Conservation (phyloP, 441 rosid species). For the Macaranga tanarius region DNA sequence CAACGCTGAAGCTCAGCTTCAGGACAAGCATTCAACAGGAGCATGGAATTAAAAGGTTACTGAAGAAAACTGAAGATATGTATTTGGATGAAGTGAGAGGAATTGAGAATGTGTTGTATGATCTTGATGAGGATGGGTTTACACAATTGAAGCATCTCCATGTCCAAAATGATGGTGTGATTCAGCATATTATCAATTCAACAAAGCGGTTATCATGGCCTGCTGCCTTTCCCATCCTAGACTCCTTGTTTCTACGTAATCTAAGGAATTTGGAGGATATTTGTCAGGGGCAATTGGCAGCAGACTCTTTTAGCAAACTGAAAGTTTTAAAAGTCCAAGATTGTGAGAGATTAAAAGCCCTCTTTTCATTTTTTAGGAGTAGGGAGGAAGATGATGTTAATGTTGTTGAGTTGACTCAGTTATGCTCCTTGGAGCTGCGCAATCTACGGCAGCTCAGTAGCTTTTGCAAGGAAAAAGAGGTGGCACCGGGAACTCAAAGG, state of each 20-base stretch:
- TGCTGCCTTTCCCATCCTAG: neutral
- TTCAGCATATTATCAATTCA: neutral
- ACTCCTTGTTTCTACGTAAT: neutral
- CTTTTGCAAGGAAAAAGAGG: neutral
- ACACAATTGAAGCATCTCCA: neutral
- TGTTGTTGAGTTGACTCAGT: slow-evolving; percentile 3
- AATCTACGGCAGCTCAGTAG: neutral
- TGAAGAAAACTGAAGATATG: too few relatives aligned
- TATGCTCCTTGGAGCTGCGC: neutral
- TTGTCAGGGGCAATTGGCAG: too few relatives aligned
- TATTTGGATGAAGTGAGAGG: too few relatives aligned
- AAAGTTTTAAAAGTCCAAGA: neutral
- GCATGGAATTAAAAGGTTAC: too few relatives aligned
- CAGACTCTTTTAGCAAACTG: slow-evolving; percentile 14
- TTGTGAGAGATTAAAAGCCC: neutral
- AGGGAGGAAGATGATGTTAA: too few relatives aligned
- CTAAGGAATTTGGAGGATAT: neutral
- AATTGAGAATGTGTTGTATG: too few relatives aligned
- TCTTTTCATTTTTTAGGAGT: slow-evolving; percentile 7
- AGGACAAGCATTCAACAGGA: neutral
- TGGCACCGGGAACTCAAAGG: neutral
- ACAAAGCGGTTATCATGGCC: neutral
- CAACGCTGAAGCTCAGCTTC: slow-evolving; percentile 13
- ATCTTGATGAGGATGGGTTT: neutral
- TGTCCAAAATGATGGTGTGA: neutral